Evolutionary conservation across 2,329 filamentous ascomycete genomes (phyloP).

Genomic region (Pestalotiopsis sp.): DNA sequence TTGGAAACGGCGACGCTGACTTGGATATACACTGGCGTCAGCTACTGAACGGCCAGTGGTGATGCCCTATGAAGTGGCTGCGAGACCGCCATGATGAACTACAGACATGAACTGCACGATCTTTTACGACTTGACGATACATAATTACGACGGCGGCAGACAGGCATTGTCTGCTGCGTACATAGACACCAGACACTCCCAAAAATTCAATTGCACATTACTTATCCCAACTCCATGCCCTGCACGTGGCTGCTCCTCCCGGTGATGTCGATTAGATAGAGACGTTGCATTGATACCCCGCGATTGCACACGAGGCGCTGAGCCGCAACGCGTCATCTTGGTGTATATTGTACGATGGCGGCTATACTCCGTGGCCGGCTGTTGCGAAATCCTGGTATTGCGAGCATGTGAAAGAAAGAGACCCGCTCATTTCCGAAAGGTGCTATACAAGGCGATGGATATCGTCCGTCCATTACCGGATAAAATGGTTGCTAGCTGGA

Average conservation of each 20-base stretch:
- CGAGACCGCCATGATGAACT: not conserved
- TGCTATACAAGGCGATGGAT: not conserved
- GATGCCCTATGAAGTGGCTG: not conserved
- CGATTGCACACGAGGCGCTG: not conserved
- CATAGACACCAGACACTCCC: not conserved
- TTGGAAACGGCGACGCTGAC: conserved; percentile 34
- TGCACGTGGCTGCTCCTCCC: not conserved
- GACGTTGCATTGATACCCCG: not conserved
- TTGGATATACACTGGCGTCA: conserved; percentile 31
- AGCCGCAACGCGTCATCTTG: not conserved
- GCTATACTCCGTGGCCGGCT: not conserved
- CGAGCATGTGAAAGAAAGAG: not conserved
- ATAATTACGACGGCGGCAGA: not conserved
- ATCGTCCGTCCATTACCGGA: not conserved
- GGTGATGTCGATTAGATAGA: not conserved
- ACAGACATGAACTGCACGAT: not conserved
- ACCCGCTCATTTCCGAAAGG: not conserved
- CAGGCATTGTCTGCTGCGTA: not conserved
- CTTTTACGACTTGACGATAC: not conserved
- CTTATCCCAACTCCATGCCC: not conserved
- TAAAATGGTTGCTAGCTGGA: not conserved
- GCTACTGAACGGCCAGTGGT: conserved; percentile 2
- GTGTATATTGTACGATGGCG: not conserved
- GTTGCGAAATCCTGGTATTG: not conserved
- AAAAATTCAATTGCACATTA: not conserved